phyloP scores from a whole-genome alignment of 257 asterid genomes.

The Scutellaria barbata region DNA sequence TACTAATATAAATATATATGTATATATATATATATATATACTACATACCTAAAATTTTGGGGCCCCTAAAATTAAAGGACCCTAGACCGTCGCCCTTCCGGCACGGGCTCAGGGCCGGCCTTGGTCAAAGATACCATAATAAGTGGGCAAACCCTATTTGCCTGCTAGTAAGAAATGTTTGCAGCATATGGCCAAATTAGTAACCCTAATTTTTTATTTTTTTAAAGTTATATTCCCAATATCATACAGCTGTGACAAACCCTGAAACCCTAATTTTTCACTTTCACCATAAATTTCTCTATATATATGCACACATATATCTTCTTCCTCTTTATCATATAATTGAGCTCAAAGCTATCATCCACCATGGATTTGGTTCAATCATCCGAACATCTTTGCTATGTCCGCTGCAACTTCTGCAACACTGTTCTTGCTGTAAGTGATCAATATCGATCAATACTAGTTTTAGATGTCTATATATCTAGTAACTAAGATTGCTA shows the following conservation, averaged over 20 bases:
- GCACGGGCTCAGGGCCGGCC: too few species aligned
- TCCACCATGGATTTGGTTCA: slow-evolving; percentile 75
- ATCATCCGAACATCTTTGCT: slow-evolving; percentile 87
- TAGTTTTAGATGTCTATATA: background rate
- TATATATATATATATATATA: too few species aligned
- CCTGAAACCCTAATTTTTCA: slow-evolving; percentile 45
- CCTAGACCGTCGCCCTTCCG: too few species aligned
- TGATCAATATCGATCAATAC: background rate
- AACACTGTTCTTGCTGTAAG: slow-evolving; percentile 94
- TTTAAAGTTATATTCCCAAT: slow-evolving; percentile 23
- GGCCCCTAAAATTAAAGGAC: too few species aligned
- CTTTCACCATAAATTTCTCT: slow-evolving; percentile 33
- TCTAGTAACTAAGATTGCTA: background rate
- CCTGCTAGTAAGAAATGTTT: slow-evolving; percentile 39
- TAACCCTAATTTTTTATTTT: slow-evolving; percentile 46
- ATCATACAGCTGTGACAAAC: slow-evolving; percentile 32
- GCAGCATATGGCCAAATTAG: slow-evolving; percentile 33
- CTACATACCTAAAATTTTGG: too few species aligned
- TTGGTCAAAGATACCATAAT: background rate
- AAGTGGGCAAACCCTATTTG: slow-evolving; percentile 38
- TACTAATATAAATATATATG: too few species aligned
- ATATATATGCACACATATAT: background rate
- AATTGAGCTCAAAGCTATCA: slow-evolving; percentile 8
- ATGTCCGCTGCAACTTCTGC: slow-evolving; percentile 95
- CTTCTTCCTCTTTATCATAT: slow-evolving; percentile 40